Evolutionary conservation across 2,329 filamentous ascomycete species (phyloP), one percentile per base, ranked within the genome.

Genomic region (Xylogone sp.): DNA sequence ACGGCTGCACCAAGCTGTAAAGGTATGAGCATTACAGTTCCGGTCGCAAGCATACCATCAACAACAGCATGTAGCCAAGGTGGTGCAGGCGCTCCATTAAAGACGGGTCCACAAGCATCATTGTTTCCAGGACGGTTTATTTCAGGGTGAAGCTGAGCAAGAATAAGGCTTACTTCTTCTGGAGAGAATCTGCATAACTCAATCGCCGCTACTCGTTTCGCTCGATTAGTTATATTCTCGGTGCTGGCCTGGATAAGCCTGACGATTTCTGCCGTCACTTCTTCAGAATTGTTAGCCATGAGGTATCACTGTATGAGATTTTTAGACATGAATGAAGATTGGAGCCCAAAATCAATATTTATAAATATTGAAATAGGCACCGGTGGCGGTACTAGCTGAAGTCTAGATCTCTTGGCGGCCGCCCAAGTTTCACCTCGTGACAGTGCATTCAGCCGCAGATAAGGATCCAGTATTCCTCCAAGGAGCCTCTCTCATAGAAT

Each of bases 401-500:
- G 27, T 31, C 27, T 31, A 31, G 27, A 31, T 31, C 27, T 31
- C 27, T 31, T 31, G 27, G 27, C 27, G 13, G 27, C 8, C 27
- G 27, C 27, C 13, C 27, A 31, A 31, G 27, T 31, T 7, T 31
- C 27, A 31, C 27, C 27, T 31, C 27, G 27, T 31, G 27, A 31
- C 27, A 31, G 13, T 31, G 13, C 27, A 31, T 31, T 31, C 27
- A 31, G 27, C 27, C 27, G 27, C 27, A 31, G 27, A 31, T 31
- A 31, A 31, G 8, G 27, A 31, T 31, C 27, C 13, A 31, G 27
- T 8, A 13, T 7, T 13, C 27, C 27, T 31, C 13, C 13, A 31
- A 44, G n/a, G n/a, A 44, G 43, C 20, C 16, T 21, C 19, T 44
- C 16, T 44, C 43, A 44, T 44, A 44, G 43, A 44, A 44, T 44